These are phyloP conservation scores for Paratinospora sagittata DNA, from an alignment of 164 flowering plant species.

Conservation along the genomic window DNA sequence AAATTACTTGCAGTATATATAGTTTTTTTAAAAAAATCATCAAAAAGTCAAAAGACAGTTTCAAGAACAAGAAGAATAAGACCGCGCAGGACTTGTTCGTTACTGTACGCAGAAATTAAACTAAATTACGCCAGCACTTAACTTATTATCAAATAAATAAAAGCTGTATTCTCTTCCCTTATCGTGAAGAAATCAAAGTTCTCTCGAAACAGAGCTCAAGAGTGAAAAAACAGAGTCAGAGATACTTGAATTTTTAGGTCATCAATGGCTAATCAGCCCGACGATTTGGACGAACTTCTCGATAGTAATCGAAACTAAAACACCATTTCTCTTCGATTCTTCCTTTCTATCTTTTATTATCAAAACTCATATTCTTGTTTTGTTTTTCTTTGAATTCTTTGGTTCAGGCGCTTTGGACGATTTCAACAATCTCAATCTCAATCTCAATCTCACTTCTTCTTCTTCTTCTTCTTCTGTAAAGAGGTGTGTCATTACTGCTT, in stretches of 20 bases:
- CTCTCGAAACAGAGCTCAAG: background rate
- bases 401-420: conserved; percentile 85
- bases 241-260: no score
- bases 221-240: no score
- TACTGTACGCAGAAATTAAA: no score
- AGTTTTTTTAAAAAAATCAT: no score
- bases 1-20: no score
- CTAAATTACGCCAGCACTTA: no score
- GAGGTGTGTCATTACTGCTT: background rate
- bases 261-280: conserved; percentile 52
- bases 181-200: background rate
- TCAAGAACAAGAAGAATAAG: no score
- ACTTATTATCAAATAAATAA: no score
- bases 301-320: conserved; percentile 48
- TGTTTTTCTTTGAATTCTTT: background rate
- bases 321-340: conserved; percentile 1
- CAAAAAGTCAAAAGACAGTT: no score
- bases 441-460: no score
- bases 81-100: no score
- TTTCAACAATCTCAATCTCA: conserved; percentile 58
- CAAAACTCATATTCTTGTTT: background rate
- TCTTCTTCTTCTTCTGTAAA: conserved; percentile 24
- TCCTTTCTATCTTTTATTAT: background rate
- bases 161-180: background rate
- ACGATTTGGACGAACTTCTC: conserved; percentile 78